A percentile compares a stretch with the other conserved stretches of the same genome.
phyloP scores from a whole-genome alignment of 2,329 filamentous ascomycete genomes.

The Cladosporium sp. region DNA sequence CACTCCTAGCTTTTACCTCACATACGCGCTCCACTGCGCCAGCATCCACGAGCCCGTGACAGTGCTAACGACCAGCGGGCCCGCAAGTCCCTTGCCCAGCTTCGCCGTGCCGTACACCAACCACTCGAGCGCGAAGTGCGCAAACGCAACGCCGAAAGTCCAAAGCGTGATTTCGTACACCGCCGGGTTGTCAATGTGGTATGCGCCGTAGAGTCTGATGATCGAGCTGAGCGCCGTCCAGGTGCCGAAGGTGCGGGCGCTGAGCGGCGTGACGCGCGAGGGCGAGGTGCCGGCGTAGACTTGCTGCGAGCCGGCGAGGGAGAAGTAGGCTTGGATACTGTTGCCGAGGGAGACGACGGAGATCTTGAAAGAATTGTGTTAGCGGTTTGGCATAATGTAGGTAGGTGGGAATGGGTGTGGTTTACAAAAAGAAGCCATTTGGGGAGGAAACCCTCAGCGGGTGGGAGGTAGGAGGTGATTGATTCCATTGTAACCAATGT shows the following conservation, averaged over 20 bases:
- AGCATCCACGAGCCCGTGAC: slow-evolving; percentile 59
- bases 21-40: slow-evolving; percentile 51
- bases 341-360: slow-evolving; percentile 80
- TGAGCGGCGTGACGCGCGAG: slow-evolving; percentile 64
- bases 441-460: slow-evolving; percentile 51
- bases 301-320: slow-evolving; percentile 76
- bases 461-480: slow-evolving; percentile 40
- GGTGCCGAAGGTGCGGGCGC: slow-evolving; percentile 76
- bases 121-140: slow-evolving; percentile 78
- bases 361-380: slow-evolving; percentile 47
- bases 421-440: slow-evolving; percentile 62
- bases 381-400: too few relatives aligned
- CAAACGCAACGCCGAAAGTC: slow-evolving; percentile 74
- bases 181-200: slow-evolving; percentile 67
- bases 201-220: slow-evolving; percentile 77
- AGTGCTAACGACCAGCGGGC: slow-evolving; percentile 55
- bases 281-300: slow-evolving; percentile 69
- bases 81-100: slow-evolving; percentile 56
- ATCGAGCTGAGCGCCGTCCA: slow-evolving; percentile 79
- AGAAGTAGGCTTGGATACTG: slow-evolving; percentile 76
- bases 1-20: background rate
- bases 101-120: slow-evolving; percentile 71
- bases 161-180: slow-evolving; percentile 78
- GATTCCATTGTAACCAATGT: slow-evolving; percentile 1
- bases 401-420: slow-evolving; percentile 17